Conservation (phyloP, 2,329 filamentous ascomycete species). For the Lomentospora prolificans region DNA sequence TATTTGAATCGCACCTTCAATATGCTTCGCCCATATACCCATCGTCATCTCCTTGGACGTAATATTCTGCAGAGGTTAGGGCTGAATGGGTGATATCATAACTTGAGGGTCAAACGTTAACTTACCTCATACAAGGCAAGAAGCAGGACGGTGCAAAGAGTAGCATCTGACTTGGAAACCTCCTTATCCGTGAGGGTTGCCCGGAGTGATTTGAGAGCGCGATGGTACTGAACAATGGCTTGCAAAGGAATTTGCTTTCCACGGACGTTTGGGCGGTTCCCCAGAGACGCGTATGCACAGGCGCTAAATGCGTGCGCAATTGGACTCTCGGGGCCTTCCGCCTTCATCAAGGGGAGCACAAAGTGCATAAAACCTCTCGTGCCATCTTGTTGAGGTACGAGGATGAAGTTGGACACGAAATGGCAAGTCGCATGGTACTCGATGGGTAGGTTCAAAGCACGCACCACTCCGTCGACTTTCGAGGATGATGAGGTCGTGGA, state of each 20-base stretch:
- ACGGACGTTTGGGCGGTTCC: slow-evolving; percentile 34
- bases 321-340: slow-evolving; percentile 32
- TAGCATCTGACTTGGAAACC: slow-evolving; percentile 42
- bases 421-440: slow-evolving; percentile 48
- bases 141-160: slow-evolving; percentile 48
- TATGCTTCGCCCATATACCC: slow-evolving; percentile 46
- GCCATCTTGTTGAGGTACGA: slow-evolving; percentile 37
- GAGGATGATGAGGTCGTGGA: slow-evolving; percentile 12
- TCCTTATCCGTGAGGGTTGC: slow-evolving; percentile 39
- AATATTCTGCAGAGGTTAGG: slow-evolving; percentile 30
- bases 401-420: slow-evolving; percentile 52
- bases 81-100: background rate
- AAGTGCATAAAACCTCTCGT: slow-evolving; percentile 50
- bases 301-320: slow-evolving; percentile 49
- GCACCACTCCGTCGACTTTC: slow-evolving; percentile 17
- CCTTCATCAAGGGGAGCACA: slow-evolving; percentile 43
- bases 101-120: slow-evolving; percentile 19
- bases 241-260: slow-evolving; percentile 23
- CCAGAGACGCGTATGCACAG: slow-evolving; percentile 46
- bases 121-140: slow-evolving; percentile 45
- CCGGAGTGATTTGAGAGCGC: slow-evolving; percentile 3
- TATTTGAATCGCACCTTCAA: slow-evolving; percentile 53
- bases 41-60: slow-evolving; percentile 43
- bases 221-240: slow-evolving; percentile 5
- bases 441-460: slow-evolving; percentile 32